These are phyloP conservation scores for Pichia manshurica DNA, from an alignment of 805 yeast species.

Conservation along the genomic window DNA sequence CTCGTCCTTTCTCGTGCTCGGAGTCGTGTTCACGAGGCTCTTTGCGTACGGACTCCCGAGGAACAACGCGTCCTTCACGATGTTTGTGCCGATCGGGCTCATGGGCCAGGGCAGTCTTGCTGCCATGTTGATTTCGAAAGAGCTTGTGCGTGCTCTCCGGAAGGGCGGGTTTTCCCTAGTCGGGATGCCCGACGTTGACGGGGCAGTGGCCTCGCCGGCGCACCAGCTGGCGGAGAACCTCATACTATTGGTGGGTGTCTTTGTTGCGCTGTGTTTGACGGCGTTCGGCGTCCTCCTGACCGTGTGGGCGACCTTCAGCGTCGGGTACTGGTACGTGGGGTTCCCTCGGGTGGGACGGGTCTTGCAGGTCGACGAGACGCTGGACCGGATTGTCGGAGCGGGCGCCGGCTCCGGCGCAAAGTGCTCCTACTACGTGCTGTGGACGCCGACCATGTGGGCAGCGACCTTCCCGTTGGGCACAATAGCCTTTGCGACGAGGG, in stretches of 20 bases:
- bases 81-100: conserved; percentile 77
- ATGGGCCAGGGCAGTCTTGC: conserved; percentile 82
- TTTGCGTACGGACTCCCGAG: conserved; percentile 55
- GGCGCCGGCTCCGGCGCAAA: too few species aligned
- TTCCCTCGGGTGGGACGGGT: conserved; percentile 9
- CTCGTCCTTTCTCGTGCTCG: conserved; percentile 33
- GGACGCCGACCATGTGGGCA: conserved; percentile 66
- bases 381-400: not conserved
- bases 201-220: not conserved
- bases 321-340: conserved; percentile 16
- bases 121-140: conserved; percentile 33
- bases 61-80: conserved; percentile 49
- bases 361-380: not conserved
- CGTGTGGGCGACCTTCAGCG: conserved; percentile 18
- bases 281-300: conserved; percentile 36
- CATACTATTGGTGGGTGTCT: conserved; percentile 15
- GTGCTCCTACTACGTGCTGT: conserved; percentile 17
- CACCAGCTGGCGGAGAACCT: not conserved
- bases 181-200: conserved; percentile 1
- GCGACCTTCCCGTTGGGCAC: conserved; percentile 90
- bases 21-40: conserved; percentile 58
- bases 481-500: conserved; percentile 54
- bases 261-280: conserved; percentile 26
- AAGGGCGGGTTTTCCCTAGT: conserved; percentile 3
- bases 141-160: conserved; percentile 16